phyloP scores from a whole-genome alignment of 2,329 filamentous ascomycete species.

The Dryadomyces quercivorus region DNA sequence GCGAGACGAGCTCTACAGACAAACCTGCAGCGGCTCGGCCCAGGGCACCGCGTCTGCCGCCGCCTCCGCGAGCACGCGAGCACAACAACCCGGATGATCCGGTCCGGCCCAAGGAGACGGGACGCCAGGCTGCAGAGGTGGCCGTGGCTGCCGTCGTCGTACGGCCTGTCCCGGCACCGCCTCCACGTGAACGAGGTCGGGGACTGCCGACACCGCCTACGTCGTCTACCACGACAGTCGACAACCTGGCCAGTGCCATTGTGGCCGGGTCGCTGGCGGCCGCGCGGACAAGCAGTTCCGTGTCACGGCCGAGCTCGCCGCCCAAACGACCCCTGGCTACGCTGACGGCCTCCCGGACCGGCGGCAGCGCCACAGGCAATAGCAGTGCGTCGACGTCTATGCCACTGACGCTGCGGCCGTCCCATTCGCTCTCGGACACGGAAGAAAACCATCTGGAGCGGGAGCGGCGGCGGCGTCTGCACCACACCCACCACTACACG shows the following conservation, averaged over 20 bases:
- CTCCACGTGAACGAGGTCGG: too few relatives aligned
- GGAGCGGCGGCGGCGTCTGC: constrained; percentile 11
- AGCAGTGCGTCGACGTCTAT: constrained; percentile 24
- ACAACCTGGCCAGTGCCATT: constrained; percentile 61
- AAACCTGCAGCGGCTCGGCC: too few relatives aligned
- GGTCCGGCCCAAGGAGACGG: background rate
- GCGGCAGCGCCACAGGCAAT: background rate
- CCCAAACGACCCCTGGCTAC: background rate
- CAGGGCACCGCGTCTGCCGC: too few relatives aligned
- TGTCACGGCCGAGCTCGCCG: background rate
- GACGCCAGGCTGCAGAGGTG: background rate
- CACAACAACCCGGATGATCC: background rate
- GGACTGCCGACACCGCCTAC: background rate
- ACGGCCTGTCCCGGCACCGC: too few relatives aligned
- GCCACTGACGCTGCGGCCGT: constrained; percentile 54
- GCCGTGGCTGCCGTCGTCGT: background rate
- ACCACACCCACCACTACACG: constrained; percentile 13
- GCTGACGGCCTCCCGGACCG: background rate
- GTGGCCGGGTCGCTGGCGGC: constrained; percentile 47
- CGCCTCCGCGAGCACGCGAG: background rate
- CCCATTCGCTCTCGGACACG: constrained; percentile 35
- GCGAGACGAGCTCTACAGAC: too few relatives aligned
- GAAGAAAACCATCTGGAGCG: constrained; percentile 25
- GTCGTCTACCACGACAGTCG: constrained; percentile 36
- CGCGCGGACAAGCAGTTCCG: background rate